Base-by-base conservation (phyloP, 176 grass and related monocot species). In the Aegilops bicornis region DNA sequence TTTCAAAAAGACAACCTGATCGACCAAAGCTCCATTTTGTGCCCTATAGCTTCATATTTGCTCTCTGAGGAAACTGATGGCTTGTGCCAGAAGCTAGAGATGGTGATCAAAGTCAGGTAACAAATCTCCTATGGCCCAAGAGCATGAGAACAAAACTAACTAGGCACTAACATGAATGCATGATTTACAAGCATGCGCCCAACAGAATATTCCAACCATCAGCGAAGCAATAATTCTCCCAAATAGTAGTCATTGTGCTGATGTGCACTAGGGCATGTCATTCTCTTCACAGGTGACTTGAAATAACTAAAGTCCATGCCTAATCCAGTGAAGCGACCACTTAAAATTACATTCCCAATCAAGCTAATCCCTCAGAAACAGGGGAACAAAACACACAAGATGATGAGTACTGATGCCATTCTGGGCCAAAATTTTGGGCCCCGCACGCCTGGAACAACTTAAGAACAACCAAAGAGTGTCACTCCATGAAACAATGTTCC, bases 1-100 rank as follows among this genome's bases (percentile, higher is more conserved):
- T 64, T 48, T 84, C 40, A 7, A 27, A 65, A 72, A 31, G 36
- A 88, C 20, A 64, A 79, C 5, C 40, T 23, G 23, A 73, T 83
- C 1, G 15, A 62, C 0, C 13, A 73, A 19, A 66, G 36, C 10
- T 12, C 29, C 23, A 24, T 37, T 71, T 47, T 72, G 5, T 69
- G 37, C 15, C 14, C 35, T 17, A 77, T 9, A 62, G 48, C 29
- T 63, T 77, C 10, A 10, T 8, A 9, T 50, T 30, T 39, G 6
- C 32, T 2, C 6, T 36, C 2, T 6, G 74, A 64, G 11, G 16
- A 71, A 59, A 12, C 7, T 13, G 19, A 64, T 8, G 40, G 1
- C 23, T 40, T 23, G 42, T 56, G 30, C 25, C 7, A 37, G 4
- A 79, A 65, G 48, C 1, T 47, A 64, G 32, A 80, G 14, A 32